Evolutionary conservation across 1,139 yeast genomes (phyloP), one percentile per base, ranked within the genome.

Genomic region (Geotrichum candidum): DNA sequence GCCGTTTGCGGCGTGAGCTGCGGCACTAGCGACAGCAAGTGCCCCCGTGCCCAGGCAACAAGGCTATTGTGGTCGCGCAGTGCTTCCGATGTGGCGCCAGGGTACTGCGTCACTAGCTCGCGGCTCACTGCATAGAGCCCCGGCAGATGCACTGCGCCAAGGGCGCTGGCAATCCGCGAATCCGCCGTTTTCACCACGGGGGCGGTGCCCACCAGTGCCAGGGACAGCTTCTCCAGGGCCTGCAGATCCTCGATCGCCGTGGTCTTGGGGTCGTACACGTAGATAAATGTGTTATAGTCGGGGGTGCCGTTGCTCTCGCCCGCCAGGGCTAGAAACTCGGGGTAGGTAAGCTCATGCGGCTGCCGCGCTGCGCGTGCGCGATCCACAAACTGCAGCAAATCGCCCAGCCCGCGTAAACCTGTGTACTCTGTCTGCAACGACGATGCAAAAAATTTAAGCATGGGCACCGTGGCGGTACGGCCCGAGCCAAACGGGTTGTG

Each of bases 241-340:
- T 72, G 74, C 68, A 77, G 76, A 63, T 77, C 80, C 63, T 78
- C 81, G 13, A 67, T 62, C 53, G 73, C 72, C 7, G 78, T 73
- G 11, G 73, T 68, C 50, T 70, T 70, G 15, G 41, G 41, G 63
- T 78, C 79, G 63, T 77, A 76, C 51, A 78, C 69, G 63, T 74
- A 78, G 27, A 78, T 65, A 64, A 75, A 76, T 1, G 73, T 66
- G 41, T 35, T 35, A 9, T 35, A 35, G 11, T 35, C 41, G 3
- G 41, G 41, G 0, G 67, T 63, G 56, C 41, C 66, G 64, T 45
- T 29, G 15, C 29, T 22, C 4, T 31, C 22, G 23, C 41, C 31
- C 38, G 23, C 63, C 22, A 67, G 59, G 27, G 65, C 67, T 45
- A 69, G 69, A 22, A 71, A 67, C 53, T 68, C 67, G n/a, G 59